phyloP scores from a whole-genome alignment of 495 filamentous ascomycete genomes.

The Clohesyomyces aquaticus region DNA sequence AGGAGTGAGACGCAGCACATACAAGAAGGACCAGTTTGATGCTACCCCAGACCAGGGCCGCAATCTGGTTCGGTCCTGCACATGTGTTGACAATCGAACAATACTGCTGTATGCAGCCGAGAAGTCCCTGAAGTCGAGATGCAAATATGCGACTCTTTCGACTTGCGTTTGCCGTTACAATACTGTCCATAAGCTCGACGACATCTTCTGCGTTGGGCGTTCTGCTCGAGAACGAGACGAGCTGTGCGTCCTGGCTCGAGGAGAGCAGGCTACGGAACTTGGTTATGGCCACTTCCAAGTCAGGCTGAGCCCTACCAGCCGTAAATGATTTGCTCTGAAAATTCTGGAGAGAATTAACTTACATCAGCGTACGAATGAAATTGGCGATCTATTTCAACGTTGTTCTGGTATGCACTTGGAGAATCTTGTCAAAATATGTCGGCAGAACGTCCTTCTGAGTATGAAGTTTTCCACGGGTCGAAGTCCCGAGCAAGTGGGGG shows the following conservation, averaged over 20 bases:
- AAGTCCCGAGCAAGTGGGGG: too few relatives aligned
- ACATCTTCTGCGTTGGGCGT: slow-evolving; percentile 30
- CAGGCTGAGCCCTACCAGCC: too few relatives aligned
- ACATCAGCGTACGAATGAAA: too few relatives aligned
- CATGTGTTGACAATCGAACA: slow-evolving; percentile 27
- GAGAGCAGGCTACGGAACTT: slow-evolving; percentile 32
- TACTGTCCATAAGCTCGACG: slow-evolving; percentile 24
- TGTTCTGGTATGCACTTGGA: too few relatives aligned
- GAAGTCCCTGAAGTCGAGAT: slow-evolving; percentile 31
- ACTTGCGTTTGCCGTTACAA: slow-evolving; percentile 20
- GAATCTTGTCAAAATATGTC: too few relatives aligned
- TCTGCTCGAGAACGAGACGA: slow-evolving; percentile 32
- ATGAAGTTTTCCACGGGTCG: too few relatives aligned
- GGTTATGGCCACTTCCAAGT: too few relatives aligned
- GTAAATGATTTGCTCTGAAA: too few relatives aligned
- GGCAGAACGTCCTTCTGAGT: too few relatives aligned
- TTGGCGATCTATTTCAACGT: too few relatives aligned
- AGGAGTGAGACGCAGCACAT: slow-evolving; percentile 15
- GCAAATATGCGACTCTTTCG: slow-evolving; percentile 31
- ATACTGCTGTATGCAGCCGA: slow-evolving; percentile 33
- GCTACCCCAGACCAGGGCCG: slow-evolving; percentile 30
- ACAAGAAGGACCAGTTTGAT: slow-evolving; percentile 35
- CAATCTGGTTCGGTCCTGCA: slow-evolving; percentile 31
- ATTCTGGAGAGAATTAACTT: too few relatives aligned
- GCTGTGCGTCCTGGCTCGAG: slow-evolving; percentile 25